Evolutionary conservation across 371 early-diverging fungal genomes (phyloP), one percentile per base, ranked within the genome.

Genomic region (Syncephalastrum sp.): DNA sequence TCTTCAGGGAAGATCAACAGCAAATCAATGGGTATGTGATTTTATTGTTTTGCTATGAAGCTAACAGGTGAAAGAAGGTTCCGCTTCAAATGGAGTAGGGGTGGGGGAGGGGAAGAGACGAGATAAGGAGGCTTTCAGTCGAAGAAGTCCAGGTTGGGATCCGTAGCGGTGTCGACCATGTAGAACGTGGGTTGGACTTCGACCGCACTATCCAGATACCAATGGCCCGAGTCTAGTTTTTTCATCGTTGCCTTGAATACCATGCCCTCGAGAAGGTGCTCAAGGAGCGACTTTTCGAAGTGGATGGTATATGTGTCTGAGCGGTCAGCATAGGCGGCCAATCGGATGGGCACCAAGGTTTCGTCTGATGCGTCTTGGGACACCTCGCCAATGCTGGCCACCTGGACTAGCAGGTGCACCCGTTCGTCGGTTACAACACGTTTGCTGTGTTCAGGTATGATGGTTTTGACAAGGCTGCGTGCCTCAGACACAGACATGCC

Each of bases 181-280:
- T 68, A 79, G 58, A 80, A 80, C 12, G 70, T 73, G 14, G 82
- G 82, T 63, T 68, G 68, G 2, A 79, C 54, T 43, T 60, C 57
- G 2, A 59, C 57, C 2, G 71, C 68, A 15, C 53, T 38, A 53
- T 76, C 74, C 23, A 76, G 41, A 42, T 76, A 82, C 71, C 74
- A 77, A n/a, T 59, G 59, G 1, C 72, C 77, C 57, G 65, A 71
- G 44, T 60, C 61, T 21, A 82, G 57, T 24, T 69, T 56, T 42
- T 63, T 57, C 19, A 80, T 52, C 12, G 72, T 69, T 4, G 66
- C 72, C 6, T 55, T 63, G 13, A 75, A 50, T 0, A 73, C 72
- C 72, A 79, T 74, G 1, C 74, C 75, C 1, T 57, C 53, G 15
- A 67, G 17, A 19, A 77, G 27, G 15, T 62, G 48, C 7, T 73